Percentiles rank a stretch among this genome's conserved stretches.
Evolutionary conservation across 331 rosid species (phyloP).

Genomic region (Telfairia occidentalis): DNA sequence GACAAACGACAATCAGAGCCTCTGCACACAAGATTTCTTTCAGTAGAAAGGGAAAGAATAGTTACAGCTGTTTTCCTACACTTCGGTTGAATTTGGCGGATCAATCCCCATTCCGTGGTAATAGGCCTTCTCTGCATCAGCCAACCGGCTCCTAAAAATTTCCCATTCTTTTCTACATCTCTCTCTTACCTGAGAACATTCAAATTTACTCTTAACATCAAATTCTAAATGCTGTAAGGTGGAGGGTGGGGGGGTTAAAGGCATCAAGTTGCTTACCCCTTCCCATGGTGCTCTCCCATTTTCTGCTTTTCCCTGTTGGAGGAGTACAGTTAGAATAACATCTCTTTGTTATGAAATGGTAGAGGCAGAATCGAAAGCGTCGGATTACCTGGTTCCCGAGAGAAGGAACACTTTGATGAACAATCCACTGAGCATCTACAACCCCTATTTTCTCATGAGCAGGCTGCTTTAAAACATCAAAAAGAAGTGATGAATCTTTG

Average conservation of each 20-base stretch:
- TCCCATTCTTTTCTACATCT: conserved; percentile 73
- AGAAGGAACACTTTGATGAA: conserved; percentile 78
- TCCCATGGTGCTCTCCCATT: conserved; percentile 69
- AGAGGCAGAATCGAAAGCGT: background rate
- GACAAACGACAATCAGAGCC: background rate
- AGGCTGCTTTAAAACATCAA: conserved; percentile 33
- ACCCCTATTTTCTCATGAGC: conserved; percentile 83
- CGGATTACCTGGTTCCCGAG: conserved; percentile 64
- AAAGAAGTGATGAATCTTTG: background rate
- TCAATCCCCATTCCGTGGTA: conserved; percentile 22
- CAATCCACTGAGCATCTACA: conserved; percentile 75
- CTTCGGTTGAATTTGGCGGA: conserved; percentile 31
- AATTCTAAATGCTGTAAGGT: background rate
- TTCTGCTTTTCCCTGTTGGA: conserved; percentile 50
- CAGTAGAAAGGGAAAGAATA: background rate
- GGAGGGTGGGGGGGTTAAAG: background rate
- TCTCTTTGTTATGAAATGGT: conserved; percentile 5
- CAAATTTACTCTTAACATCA: background rate
- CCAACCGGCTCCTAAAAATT: conserved; percentile 59
- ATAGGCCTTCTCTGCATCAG: conserved; percentile 48
- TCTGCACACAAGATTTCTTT: background rate
- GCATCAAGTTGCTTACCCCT: conserved; percentile 49
- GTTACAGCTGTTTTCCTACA: background rate
- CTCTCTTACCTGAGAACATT: conserved; percentile 52
- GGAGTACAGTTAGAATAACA: background rate